Evolutionary conservation across 148 eudicot genomes (phyloP).

Genomic region (Fagopyrum tataricum): DNA sequence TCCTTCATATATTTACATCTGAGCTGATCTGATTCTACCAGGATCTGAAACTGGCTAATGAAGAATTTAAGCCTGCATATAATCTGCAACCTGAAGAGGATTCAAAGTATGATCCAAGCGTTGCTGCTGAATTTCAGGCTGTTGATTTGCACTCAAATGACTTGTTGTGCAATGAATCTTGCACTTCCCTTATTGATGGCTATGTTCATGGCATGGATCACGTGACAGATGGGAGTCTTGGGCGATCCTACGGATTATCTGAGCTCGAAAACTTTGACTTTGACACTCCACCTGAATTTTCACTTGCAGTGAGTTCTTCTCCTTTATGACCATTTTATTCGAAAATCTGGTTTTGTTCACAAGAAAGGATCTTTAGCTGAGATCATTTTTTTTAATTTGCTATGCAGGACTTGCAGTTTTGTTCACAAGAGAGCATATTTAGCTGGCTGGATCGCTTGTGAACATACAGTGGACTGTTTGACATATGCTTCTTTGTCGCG

Average conservation of each 20-base stretch:
- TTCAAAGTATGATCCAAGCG: neutral
- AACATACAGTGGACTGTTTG: neutral
- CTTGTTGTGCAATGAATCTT: constrained; percentile 48
- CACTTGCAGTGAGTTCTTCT: constrained; percentile 48
- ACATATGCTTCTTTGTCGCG: neutral
- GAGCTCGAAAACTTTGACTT: constrained; percentile 60
- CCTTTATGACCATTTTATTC: neutral
- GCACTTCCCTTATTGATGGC: constrained; percentile 22
- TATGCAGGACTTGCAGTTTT: constrained; percentile 57
- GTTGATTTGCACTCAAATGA: constrained; percentile 8
- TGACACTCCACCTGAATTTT: constrained; percentile 55
- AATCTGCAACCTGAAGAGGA: constrained; percentile 9
- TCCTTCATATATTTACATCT: neutral
- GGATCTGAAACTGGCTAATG: constrained; percentile 1
- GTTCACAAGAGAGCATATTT: constrained; percentile 69
- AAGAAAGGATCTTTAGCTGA: constrained; percentile 64
- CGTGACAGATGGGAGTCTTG: constrained; percentile 17
- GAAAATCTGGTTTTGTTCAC: constrained; percentile 23
- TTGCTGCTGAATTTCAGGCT: neutral
- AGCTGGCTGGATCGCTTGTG: constrained; percentile 37
- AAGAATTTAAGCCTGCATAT: neutral
- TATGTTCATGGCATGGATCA: constrained; percentile 22
- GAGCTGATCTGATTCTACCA: constrained; percentile 8
- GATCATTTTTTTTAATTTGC: constrained; percentile 10
- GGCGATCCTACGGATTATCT: constrained; percentile 19